Conservation (phyloP, 1,139 yeast genomes). For the Magnusiomyces paraingens region DNA sequence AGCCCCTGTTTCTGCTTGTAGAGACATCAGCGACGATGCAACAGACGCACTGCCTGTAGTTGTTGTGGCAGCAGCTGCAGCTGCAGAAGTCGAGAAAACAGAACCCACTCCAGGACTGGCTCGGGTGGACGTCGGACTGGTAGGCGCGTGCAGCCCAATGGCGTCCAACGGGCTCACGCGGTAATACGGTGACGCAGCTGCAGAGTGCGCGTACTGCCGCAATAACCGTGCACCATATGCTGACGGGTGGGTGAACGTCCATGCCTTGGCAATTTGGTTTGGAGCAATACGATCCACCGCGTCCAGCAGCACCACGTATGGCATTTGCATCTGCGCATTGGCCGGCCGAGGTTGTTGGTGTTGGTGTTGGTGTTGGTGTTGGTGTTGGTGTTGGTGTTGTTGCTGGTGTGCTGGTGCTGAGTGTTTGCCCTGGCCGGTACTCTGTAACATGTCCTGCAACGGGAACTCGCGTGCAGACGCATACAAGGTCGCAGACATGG, state of each 20-base stretch:
- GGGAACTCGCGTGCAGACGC: slow-evolving; percentile 11
- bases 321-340: slow-evolving; percentile 36
- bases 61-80: background rate
- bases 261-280: background rate
- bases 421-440: slow-evolving; percentile 6
- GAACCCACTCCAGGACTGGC: background rate
- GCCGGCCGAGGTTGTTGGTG: slow-evolving; percentile 11
- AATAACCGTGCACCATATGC: background rate
- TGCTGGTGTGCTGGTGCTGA: background rate
- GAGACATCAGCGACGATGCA: background rate
- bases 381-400: background rate
- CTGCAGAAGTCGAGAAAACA: background rate
- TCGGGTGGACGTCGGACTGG: slow-evolving; percentile 4
- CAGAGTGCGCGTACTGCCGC: no score
- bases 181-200: no score
- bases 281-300: slow-evolving; percentile 37
- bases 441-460: slow-evolving; percentile 9
- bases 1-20: background rate
- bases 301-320: slow-evolving; percentile 56
- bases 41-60: background rate
- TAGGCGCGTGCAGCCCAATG: background rate
- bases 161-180: no score
- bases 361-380: slow-evolving; percentile 1
- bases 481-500: slow-evolving; percentile 48
- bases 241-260: background rate